Conservation (phyloP, 352 stramenopile genomes). For the Phytophthora cryptogea region DNA sequence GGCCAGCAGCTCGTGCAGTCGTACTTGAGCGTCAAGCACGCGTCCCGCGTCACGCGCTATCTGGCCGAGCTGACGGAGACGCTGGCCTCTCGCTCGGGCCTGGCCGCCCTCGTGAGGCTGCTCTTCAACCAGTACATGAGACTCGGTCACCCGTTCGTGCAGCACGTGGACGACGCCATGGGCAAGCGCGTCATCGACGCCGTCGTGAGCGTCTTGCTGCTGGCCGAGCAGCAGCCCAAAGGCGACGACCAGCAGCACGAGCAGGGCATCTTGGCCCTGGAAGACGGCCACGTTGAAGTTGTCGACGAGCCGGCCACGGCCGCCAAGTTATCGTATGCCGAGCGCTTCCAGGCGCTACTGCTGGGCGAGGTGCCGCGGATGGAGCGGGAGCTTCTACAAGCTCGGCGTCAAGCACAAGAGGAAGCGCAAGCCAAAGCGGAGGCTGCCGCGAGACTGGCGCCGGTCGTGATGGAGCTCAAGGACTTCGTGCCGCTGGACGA, state of each 20-base stretch:
- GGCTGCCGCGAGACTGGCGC: constrained; percentile 17
- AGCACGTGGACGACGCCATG: constrained; percentile 66
- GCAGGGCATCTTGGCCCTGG: constrained; percentile 28
- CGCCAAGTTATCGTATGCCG: constrained; percentile 49
- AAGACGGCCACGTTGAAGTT: constrained; percentile 17
- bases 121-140: constrained; percentile 65
- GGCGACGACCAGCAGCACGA: constrained; percentile 11
- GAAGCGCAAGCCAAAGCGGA: constrained; percentile 23
- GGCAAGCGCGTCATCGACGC: constrained; percentile 59
- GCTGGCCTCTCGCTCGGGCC: constrained; percentile 44
- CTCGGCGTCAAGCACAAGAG: constrained; percentile 26
- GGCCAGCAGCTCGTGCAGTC: constrained; percentile 42
- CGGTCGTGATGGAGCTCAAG: constrained; percentile 65
- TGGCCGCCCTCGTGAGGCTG: constrained; percentile 44
- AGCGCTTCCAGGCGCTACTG: constrained; percentile 62
- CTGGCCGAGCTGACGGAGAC: constrained; percentile 56
- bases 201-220: constrained; percentile 55
- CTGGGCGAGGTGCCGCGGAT: constrained; percentile 49
- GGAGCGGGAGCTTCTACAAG: constrained; percentile 39
- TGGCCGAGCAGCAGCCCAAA: constrained; percentile 42
- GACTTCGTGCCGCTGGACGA: constrained; percentile 72
- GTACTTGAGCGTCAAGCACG: constrained; percentile 59
- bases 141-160: constrained; percentile 53
- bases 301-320: background rate
- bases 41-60: constrained; percentile 48